These are phyloP conservation scores for Nicotiana attenuata DNA, from an alignment of 257 asterid species.

Conservation along the genomic window DNA sequence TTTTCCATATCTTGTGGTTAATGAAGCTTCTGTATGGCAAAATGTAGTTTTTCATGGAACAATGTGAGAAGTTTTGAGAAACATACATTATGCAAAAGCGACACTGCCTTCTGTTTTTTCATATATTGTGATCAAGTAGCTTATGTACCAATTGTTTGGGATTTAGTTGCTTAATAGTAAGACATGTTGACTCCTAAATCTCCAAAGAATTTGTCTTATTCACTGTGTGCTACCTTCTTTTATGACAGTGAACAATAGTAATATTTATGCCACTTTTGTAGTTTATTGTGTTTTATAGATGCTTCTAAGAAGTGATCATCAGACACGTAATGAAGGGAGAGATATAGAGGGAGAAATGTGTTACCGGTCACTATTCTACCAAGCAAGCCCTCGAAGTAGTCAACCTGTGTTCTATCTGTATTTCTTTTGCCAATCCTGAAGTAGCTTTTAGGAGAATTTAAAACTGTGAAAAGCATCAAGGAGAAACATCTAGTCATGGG, in stretches of 20 bases:
- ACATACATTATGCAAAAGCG: neutral
- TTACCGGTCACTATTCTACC: neutral
- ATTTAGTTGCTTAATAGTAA: neutral
- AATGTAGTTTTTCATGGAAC: neutral
- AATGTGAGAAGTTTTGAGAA: neutral
- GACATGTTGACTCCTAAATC: neutral
- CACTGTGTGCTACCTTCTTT: neutral
- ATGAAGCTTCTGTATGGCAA: neutral
- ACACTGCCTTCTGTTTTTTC: neutral
- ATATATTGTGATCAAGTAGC: neutral
- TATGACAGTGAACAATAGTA: neutral
- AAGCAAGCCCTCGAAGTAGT: neutral
- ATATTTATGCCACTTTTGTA: neutral
- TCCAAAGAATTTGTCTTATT: neutral
- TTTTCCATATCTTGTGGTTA: neutral
- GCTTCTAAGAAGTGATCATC: conserved; percentile 5
- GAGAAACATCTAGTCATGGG: neutral
- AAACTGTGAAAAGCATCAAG: neutral
- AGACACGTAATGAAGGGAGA: neutral
- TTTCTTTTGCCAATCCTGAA: conserved; percentile 1
- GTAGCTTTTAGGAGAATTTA: neutral
- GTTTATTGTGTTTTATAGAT: neutral
- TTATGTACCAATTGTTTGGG: neutral
- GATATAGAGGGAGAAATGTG: neutral
- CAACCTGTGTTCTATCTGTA: neutral